Base-by-base conservation (phyloP, 2,329 filamentous ascomycete species). In the Pyrenophora seminiperda region DNA sequence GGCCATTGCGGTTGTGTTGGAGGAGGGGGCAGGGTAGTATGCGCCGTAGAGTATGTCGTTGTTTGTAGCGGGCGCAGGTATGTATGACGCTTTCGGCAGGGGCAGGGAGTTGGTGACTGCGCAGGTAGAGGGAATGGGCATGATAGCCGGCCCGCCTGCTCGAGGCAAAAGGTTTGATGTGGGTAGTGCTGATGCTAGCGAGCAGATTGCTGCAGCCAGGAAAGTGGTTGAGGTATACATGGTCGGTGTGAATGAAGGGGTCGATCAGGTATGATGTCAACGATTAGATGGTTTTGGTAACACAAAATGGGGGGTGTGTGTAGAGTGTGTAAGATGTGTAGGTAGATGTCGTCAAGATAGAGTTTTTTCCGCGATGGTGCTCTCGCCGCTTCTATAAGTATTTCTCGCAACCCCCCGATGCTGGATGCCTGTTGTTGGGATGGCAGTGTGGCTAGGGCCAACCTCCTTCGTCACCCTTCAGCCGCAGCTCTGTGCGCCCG, bases 71-170 rank as follows among this genome's bases (percentile, higher is more conserved):
- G 53, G 37, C 2, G 44, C 51, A 2, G 72, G 73, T 5, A 54
- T 39, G 50, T 67, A 73, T 7, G 58, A 43, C n/a, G 62, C 40
- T 36, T 53, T 45, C 14, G 54, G 15, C n/a, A 52, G 24, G 15
- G 43, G 44, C 13, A 67, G 52, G 18, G 72, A 61, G 48, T 66
- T 63, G 17, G 59, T 64, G 41, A 75, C 39, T 6, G 63, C 68
- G 63, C 74, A 77, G 30, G 59, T 70, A 0, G 65, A 41, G 2
- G 72, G 70, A 19, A 75, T 68, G 7, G 73, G 68, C 6, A 50
- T 51, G 36, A 56, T 55, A 9, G 56, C 56, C 14, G 74, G 73
- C 2, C 66, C 73, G 40, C 73, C 73, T 18, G 73, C 73, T 19
- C 71, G 66, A 15, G 55, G 9, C 15, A 29, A 2, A 17, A 45